Evolutionary conservation across 352 stramenopile genomes (phyloP).

Genomic region (Saprolegnia parasitica): DNA sequence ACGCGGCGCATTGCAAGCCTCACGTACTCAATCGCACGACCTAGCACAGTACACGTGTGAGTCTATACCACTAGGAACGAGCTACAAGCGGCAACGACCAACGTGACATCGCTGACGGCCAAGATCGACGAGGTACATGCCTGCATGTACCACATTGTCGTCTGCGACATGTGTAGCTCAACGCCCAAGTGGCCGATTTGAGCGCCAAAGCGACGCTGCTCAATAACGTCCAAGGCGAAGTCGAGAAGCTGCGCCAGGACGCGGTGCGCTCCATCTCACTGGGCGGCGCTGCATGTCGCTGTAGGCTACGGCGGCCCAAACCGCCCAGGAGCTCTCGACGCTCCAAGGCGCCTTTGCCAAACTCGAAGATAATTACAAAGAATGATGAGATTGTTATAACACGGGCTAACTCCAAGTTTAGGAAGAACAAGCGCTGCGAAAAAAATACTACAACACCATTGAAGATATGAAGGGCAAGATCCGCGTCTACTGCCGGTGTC

Average conservation of each 20-base stretch:
- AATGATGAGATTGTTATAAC: background rate
- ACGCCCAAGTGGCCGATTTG: slow-evolving; percentile 43
- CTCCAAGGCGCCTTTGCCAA: slow-evolving; percentile 39
- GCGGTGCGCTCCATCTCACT: slow-evolving; percentile 27
- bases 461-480: slow-evolving; percentile 96
- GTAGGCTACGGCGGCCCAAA: slow-evolving; percentile 39
- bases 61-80: slow-evolving; percentile 31
- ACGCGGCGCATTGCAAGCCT: slow-evolving; percentile 49
- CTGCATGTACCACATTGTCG: background rate
- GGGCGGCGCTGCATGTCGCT: no score
- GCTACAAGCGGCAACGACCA: slow-evolving; percentile 44
- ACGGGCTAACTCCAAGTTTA: background rate
- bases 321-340: slow-evolving; percentile 43
- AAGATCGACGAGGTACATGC: slow-evolving; percentile 36
- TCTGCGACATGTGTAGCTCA: slow-evolving; percentile 25
- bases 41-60: background rate
- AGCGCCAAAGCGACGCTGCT: slow-evolving; percentile 53
- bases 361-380: slow-evolving; percentile 70
- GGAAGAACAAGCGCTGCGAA: slow-evolving; percentile 85
- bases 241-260: slow-evolving; percentile 45
- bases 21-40: slow-evolving; percentile 4
- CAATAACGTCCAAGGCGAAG: slow-evolving; percentile 56
- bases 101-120: slow-evolving; percentile 43
- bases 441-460: slow-evolving; percentile 96
- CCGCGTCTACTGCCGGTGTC: slow-evolving; percentile 87